A percentile compares a stretch with the other conserved stretches of the same genome.
These are phyloP conservation scores for Rhododendron ferrugineum DNA, from an alignment of 148 eudicot genomes.

Conservation along the genomic window DNA sequence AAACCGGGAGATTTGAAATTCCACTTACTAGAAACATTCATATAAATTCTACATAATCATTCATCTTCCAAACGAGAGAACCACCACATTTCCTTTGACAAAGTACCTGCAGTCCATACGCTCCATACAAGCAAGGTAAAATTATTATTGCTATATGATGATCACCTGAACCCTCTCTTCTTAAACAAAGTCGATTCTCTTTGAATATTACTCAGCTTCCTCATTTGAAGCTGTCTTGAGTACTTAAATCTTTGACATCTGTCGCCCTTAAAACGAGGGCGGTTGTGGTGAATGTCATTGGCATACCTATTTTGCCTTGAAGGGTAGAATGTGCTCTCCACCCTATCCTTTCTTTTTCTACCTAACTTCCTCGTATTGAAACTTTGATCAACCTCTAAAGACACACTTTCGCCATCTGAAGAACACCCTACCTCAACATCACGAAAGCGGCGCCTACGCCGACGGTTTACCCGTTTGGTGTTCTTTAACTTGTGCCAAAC, in stretches of 20 bases:
- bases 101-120: not conserved
- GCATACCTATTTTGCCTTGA: not conserved
- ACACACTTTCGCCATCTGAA: constrained; percentile 6
- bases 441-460: constrained; percentile 12
- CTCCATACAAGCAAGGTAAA: not conserved
- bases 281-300: not conserved
- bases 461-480: constrained; percentile 33
- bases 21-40: not conserved
- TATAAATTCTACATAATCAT: not conserved
- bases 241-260: constrained; percentile 18
- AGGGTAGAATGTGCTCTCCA: constrained; percentile 4
- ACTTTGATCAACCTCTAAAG: not conserved
- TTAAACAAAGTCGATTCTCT: not conserved
- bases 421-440: constrained; percentile 34
- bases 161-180: constrained; percentile 14
- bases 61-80: not conserved
- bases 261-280: not conserved
- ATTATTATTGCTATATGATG: not conserved
- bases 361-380: constrained; percentile 16
- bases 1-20: not conserved
- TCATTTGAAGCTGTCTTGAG: constrained; percentile 6
- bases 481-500: constrained; percentile 37
- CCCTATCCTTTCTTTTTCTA: constrained; percentile 2
- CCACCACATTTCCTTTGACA: not conserved
- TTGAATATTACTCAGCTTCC: constrained; percentile 7